Evolutionary conservation across 306 rosid genomes (phyloP).

Genomic region (Argentina anserina): DNA sequence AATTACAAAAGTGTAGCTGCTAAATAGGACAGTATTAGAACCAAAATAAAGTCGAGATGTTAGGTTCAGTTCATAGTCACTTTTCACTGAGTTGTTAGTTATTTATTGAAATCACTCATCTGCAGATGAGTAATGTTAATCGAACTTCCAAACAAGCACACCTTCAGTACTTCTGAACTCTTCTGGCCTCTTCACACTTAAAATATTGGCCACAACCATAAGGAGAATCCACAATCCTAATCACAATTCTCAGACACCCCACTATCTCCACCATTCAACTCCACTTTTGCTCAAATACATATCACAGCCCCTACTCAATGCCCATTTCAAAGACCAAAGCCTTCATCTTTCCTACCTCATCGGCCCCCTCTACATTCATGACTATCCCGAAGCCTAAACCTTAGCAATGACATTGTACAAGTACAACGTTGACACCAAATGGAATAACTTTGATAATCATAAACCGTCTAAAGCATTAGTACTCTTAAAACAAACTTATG

Average conservation of each 20-base stretch:
- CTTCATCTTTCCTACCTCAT: neutral
- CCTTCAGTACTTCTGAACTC: neutral
- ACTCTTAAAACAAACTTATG: neutral
- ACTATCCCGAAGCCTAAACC: neutral
- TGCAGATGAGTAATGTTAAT: neutral
- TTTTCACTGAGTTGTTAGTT: neutral
- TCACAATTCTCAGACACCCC: no score
- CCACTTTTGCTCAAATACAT: neutral
- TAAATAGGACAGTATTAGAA: no score
- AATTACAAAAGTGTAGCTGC: neutral
- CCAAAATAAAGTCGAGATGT: no score
- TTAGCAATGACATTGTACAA: neutral
- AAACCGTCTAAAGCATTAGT: neutral
- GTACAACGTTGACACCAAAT: neutral
- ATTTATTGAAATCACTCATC: neutral
- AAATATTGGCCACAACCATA: neutral
- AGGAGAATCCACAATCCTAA: neutral
- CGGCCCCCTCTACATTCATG: neutral
- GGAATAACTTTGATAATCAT: neutral
- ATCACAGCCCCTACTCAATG: no score
- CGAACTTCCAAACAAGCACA: neutral
- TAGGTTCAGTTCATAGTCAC: neutral
- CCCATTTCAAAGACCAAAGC: neutral
- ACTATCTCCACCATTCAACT: neutral
- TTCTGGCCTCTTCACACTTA: neutral